Evolutionary conservation across 2,329 filamentous ascomycete genomes (phyloP), one percentile per base, ranked within the genome.

Genomic region (Eutypella sp.): DNA sequence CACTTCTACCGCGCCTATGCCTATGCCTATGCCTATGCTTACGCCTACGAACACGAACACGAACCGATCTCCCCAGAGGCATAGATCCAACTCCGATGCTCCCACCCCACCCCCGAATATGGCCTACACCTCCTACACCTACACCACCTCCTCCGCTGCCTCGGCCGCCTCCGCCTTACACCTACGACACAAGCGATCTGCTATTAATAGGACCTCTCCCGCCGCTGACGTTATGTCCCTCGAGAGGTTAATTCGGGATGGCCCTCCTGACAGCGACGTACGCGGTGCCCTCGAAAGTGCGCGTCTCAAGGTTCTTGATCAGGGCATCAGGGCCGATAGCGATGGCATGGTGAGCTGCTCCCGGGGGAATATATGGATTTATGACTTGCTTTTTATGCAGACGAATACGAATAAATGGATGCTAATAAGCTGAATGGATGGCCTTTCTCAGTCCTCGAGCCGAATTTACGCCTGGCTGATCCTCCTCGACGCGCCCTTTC

Each of bases 401-500:
- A n/a, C n/a, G n/a, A n/a, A n/a, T n/a, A n/a, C n/a, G n/a, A n/a
- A n/a, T n/a, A n/a, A n/a, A n/a, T n/a, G n/a, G n/a, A n/a, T n/a
- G n/a, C n/a, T n/a, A n/a, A n/a, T n/a, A n/a, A n/a, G n/a, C n/a
- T n/a, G n/a, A n/a, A n/a, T n/a, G n/a, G n/a, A n/a, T n/a, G n/a
- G 41, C 20, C 24, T 20, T 29, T 25, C 22, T 27, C 58, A 96
- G 92, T 99, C 93, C 18, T 85, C 90, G 39, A 74, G 93, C 51
- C 85, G 93, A 59, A 95, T 97, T 64, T 97, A 99, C 66, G 82
- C 95, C 54, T 99, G 93, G 93, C 79, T 97, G 34, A 88, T 96
- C 56, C 81, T 99, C 11, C 85, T 99, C 57, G 88, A 96, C 62
- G 85, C 91, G 25, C 84, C 89, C 6, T 82, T 95, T 37, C 74